Percentiles rank a stretch among this genome's conserved stretches.
These are phyloP conservation scores for Acacia pycnantha DNA, from an alignment of 331 rosid species.

Conservation along the genomic window DNA sequence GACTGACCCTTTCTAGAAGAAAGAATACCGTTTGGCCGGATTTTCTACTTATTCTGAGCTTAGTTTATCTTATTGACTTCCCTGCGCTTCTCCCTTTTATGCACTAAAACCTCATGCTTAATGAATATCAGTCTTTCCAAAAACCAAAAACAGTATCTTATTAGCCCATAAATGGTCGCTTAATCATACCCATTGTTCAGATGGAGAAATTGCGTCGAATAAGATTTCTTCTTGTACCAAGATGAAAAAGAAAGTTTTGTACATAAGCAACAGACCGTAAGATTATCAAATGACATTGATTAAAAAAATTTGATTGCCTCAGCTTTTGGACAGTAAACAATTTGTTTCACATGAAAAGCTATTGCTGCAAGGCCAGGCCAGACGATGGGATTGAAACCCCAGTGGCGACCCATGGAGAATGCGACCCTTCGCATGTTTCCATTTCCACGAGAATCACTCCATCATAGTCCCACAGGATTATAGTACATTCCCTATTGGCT, in stretches of 20 bases:
- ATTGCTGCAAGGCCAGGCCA: not conserved
- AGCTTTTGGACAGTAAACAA: not conserved
- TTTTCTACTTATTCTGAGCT: too few species aligned
- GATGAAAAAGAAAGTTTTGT: too few species aligned
- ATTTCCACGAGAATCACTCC: not conserved
- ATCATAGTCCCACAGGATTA: not conserved
- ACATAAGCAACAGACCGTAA: not conserved
- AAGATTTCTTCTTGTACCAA: not conserved
- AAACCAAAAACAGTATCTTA: not conserved
- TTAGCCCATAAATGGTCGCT: not conserved
- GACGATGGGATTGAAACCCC: not conserved
- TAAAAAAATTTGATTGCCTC: not conserved
- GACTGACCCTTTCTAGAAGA: too few species aligned
- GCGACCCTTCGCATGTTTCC: not conserved
- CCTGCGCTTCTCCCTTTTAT: not conserved
- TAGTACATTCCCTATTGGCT: not conserved
- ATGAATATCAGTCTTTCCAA: too few species aligned
- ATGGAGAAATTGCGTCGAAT: not conserved
- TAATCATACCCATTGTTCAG: not conserved
- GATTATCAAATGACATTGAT: not conserved
- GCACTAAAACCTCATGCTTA: not conserved
- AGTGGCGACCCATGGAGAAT: not conserved
- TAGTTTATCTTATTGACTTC: too few species aligned
- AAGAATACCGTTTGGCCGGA: too few species aligned
- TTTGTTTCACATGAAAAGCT: not conserved